A percentile compares a stretch with the other conserved stretches of the same genome.
Evolutionary conservation across 1,139 yeast species (phyloP).

Genomic region (Geotrichum phurueaensis): DNA sequence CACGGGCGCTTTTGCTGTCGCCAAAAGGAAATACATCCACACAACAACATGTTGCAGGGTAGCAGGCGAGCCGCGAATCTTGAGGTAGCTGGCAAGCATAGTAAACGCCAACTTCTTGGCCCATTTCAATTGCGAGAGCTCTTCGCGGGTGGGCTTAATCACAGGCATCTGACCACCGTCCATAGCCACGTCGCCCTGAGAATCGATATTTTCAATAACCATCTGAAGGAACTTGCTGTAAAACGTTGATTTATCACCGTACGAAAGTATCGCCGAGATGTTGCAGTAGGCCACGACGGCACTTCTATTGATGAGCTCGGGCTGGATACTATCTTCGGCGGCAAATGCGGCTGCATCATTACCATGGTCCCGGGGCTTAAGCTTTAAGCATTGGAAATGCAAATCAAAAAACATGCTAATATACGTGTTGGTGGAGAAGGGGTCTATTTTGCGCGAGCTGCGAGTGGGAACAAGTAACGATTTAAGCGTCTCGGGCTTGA

Average conservation of each 20-base stretch:
- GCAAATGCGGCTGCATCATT: not conserved
- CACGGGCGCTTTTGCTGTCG: slow-evolving; percentile 21
- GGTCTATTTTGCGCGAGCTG: not conserved
- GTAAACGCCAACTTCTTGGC: slow-evolving; percentile 17
- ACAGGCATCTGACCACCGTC: not conserved
- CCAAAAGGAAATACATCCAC: slow-evolving; percentile 27
- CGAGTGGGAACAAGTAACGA: slow-evolving; percentile 5
- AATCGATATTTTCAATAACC: not conserved
- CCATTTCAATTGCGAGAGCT: not conserved
- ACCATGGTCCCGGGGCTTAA: not conserved
- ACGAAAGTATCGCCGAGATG: slow-evolving; percentile 27
- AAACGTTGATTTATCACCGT: slow-evolving; percentile 19
- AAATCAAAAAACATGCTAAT: not conserved
- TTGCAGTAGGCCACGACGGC: slow-evolving; percentile 28
- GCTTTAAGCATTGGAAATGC: not conserved
- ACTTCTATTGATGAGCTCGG: slow-evolving; percentile 19
- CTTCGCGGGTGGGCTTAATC: not conserved
- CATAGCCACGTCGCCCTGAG: not conserved
- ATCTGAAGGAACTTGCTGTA: not conserved
- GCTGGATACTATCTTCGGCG: not conserved
- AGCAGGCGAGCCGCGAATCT: slow-evolving; percentile 12
- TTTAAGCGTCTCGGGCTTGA: slow-evolving; percentile 5
- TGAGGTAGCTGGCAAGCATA: slow-evolving; percentile 18
- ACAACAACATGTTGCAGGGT: slow-evolving; percentile 25
- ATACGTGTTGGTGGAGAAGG: slow-evolving; percentile 14